phyloP scores from a whole-genome alignment of 2,329 filamentous ascomycete species.

The Ascochyta clinopodiicola region DNA sequence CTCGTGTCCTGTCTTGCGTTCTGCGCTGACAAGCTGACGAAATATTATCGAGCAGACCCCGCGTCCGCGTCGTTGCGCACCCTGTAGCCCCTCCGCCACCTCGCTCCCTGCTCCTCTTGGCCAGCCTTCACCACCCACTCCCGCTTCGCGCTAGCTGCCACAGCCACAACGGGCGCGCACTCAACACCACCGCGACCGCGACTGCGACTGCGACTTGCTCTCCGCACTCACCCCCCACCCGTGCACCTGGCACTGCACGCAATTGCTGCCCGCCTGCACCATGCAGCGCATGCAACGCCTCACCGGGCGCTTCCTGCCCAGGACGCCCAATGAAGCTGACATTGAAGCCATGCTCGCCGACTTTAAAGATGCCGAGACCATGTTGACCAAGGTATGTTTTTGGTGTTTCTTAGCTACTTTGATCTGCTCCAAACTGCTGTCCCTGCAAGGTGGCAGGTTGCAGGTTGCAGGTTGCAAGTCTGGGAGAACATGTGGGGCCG shows the following conservation, averaged over 20 bases:
- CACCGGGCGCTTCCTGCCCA: slow-evolving; percentile 74
- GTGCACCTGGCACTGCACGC: slow-evolving; percentile 11
- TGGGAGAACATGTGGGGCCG: slow-evolving; percentile 29
- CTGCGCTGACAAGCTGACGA: slow-evolving; percentile 5
- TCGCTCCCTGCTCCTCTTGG: neutral
- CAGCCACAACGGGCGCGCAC: slow-evolving; percentile 24
- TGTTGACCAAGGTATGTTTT: slow-evolving; percentile 70
- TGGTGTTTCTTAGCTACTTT: slow-evolving; percentile 7
- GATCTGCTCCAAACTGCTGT: neutral
- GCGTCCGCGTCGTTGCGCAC: neutral
- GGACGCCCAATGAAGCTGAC: slow-evolving; percentile 77
- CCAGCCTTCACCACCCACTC: slow-evolving; percentile 23
- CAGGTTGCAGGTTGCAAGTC: slow-evolving; percentile 7
- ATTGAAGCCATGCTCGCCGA: slow-evolving; percentile 77
- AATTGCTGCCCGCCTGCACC: slow-evolving; percentile 37
- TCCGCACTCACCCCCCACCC: slow-evolving; percentile 2
- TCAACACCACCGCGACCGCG: neutral
- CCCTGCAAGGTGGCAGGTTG: slow-evolving; percentile 11
- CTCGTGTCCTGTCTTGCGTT: neutral
- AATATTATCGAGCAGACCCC: slow-evolving; percentile 4
- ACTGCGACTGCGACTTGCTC: neutral
- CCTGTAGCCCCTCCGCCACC: too few species aligned
- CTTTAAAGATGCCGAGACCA: slow-evolving; percentile 79
- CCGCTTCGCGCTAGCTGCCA: slow-evolving; percentile 25
- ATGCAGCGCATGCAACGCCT: slow-evolving; percentile 78